Evolutionary conservation across 164 flowering plant genomes (phyloP), one percentile per base, ranked within the genome.

Genomic region (Brasenia schreberi): DNA sequence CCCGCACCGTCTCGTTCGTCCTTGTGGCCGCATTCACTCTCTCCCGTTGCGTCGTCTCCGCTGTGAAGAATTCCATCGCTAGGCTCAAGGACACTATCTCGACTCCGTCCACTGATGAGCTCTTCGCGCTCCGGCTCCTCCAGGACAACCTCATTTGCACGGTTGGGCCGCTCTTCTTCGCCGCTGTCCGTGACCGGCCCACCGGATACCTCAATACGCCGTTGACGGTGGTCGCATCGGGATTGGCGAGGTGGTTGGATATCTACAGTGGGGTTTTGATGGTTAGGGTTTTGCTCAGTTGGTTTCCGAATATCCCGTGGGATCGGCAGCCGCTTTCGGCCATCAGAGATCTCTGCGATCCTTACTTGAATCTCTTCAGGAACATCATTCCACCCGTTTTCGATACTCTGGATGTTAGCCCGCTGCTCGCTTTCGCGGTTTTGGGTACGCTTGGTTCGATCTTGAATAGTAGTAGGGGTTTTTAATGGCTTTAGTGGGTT

Each of bases 301-400:
- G 99, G 99, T 94, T 94, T 76, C 99, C 99, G 0, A 94, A 91
- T 79, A 87, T 92, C 39, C 96, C 96, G 0, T 90, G 96, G 98
- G 98, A 92, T 1, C 77, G 87, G 14, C 98, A 92, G 79, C 98
- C 97, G 0, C 65, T 90, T 9, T 84, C 93, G 3, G 98, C 98
- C 0, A 85, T 93, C 65, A 68, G 98, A 71, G 98, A 93, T 68
- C 73, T 93, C 49, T 93, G 98, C 64, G 96, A 93, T 72, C 98
- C 98, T 0, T 93, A 86, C 65, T 66, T 93, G 82, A 93, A 83
- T 69, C 69, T 93, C 65, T 92, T 92, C 65, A 75, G 96, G 82
- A 87, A 85, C 59, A 82, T 90, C 7, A 88, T 92, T 63, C 98
- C 98, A 4, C 96, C 96, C 0, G 42, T 90, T 17, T 89, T 89